phyloP scores from a whole-genome alignment of 129 eudicot species.

The Centaurea solstitialis region DNA sequence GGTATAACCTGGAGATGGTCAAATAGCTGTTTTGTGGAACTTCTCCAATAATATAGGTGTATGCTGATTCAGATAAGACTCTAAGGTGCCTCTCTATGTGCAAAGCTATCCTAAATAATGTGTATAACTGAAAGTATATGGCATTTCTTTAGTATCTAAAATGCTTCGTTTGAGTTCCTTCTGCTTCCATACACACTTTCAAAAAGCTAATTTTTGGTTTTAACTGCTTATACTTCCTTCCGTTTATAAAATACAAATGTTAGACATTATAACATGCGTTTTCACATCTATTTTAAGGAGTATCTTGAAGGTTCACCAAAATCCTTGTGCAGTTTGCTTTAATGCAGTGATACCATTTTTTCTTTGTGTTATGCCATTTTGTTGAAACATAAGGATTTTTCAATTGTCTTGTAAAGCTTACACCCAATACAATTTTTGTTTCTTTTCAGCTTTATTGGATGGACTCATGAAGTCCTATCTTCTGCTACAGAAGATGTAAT shows the following conservation, averaged over 20 bases:
- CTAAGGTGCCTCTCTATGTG: too few relatives aligned
- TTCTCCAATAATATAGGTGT: too few relatives aligned
- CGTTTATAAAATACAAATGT: neutral
- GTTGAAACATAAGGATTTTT: neutral
- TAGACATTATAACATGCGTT: neutral
- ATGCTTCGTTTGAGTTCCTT: too few relatives aligned
- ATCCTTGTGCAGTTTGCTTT: neutral
- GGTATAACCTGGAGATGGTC: too few relatives aligned
- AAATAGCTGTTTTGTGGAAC: too few relatives aligned
- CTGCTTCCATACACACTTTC: neutral
- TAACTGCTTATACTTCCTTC: neutral
- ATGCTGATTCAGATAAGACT: too few relatives aligned
- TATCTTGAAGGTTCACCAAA: neutral
- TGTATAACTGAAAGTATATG: too few relatives aligned
- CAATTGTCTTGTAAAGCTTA: constrained; percentile 4
- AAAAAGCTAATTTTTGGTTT: neutral
- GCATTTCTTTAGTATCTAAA: too few relatives aligned
- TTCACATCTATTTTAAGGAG: constrained; percentile 1
- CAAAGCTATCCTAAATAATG: too few relatives aligned
- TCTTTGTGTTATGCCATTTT: neutral
- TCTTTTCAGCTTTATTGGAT: constrained; percentile 72
- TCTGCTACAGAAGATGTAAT: constrained; percentile 53
- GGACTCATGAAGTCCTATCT: constrained; percentile 85
- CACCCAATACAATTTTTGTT: constrained; percentile 4
- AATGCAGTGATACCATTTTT: neutral